Base-by-base conservation (phyloP, 306 rosid genomes). In the Trichosanthes cucumerina region DNA sequence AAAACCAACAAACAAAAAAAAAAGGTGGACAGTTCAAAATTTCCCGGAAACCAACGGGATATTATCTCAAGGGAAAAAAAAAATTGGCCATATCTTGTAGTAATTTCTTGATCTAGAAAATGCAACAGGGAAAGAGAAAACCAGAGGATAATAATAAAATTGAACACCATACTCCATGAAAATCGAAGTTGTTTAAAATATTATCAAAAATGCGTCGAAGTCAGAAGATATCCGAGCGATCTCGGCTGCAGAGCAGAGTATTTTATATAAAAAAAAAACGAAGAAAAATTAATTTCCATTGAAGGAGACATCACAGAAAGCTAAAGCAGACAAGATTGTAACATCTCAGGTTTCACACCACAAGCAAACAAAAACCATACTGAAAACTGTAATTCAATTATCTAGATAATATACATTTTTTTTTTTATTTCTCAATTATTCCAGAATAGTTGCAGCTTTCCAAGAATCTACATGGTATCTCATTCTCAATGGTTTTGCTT, bases 251-350 rank as follows among this genome's bases (percentile, higher is more conserved):
- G 53, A 31, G 24, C 18, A 75, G 47, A 58, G 52, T 33, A 78
- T 8, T 21, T 23, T 21, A 28, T 6, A 53, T 19, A 53, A 11
- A 24, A 24, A 33, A 53, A 28, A 64, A 34, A 31, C 4, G 13
- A 28, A 1, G 4, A 38, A 26, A 38, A 28, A 36, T 3, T 41
- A n/a, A 36, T 77, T 15, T 36, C 71, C 56, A 72, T 50, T 57
- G 88, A 82, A 80, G 79, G 47, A 31, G 80, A 82, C 84, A 33
- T 65, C 59, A 49, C 81, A 74, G 80, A 79, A 79, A 76, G 41
- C 9, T 62, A 76, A 80, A 73, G 83, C 85, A 80, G 84, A 77
- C 82, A 77, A 76, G 90, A 85, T 75, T 80, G 46, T 38, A 80
- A 78, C 86, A 82, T 75, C 76, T 80, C 85, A 46, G 26, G 26